These are phyloP conservation scores for Claviceps cyperi DNA, from an alignment of 2,329 filamentous ascomycete species.

Conservation along the genomic window DNA sequence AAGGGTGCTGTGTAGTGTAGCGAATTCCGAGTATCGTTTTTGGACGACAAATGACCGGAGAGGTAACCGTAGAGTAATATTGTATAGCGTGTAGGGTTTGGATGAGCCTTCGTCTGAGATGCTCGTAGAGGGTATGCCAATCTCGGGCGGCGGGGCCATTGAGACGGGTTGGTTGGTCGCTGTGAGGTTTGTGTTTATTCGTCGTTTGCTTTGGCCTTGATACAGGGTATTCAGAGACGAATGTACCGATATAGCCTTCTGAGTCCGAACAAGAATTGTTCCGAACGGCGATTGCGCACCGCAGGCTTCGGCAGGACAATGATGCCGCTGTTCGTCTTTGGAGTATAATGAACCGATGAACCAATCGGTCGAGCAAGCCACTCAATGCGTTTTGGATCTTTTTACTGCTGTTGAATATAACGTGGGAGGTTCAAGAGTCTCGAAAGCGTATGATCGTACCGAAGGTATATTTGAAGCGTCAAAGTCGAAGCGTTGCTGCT, in stretches of 20 bases:
- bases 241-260: too few species aligned
- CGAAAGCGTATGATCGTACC: background rate
- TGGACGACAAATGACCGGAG: conserved; percentile 61
- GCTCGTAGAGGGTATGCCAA: conserved; percentile 53
- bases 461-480: background rate
- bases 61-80: conserved; percentile 62
- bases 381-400: background rate
- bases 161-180: conserved; percentile 3
- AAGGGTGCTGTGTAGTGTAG: conserved; percentile 48
- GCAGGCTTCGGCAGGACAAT: background rate
- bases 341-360: background rate
- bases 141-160: conserved; percentile 53
- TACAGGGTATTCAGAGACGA: background rate
- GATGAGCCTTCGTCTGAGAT: conserved; percentile 33
- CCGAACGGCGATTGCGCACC: background rate
- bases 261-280: too few species aligned
- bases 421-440: too few species aligned
- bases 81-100: conserved; percentile 65
- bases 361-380: background rate
- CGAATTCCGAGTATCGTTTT: conserved; percentile 75
- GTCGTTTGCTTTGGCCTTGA: background rate
- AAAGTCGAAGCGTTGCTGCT: background rate
- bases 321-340: background rate
- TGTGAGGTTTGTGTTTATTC: background rate
- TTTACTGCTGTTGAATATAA: background rate